Conservation (phyloP, 139 green algal species). For the Pedinophyceae sp. region DNA sequence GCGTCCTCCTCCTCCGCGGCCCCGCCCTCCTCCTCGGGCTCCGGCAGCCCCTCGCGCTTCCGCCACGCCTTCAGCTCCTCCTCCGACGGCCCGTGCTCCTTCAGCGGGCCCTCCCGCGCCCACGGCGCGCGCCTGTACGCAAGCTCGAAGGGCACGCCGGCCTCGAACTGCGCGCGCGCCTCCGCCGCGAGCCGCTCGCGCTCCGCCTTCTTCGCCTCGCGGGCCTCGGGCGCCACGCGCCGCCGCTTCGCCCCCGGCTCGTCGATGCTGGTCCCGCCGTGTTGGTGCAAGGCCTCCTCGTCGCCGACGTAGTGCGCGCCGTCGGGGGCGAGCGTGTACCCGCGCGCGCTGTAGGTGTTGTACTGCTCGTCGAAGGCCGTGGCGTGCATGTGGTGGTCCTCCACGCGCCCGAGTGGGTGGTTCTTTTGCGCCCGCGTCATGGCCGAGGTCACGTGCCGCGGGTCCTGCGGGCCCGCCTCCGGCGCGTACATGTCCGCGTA, state of each 20-base stretch:
- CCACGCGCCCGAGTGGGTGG: constrained; percentile 20
- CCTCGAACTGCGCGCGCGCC: constrained; percentile 8
- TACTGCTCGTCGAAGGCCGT: constrained; percentile 81
- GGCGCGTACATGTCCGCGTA: constrained; percentile 67
- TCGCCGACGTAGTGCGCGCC: constrained; percentile 7
- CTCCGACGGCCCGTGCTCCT: background rate
- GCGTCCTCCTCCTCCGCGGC: constrained; percentile 23
- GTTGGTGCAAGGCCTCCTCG: background rate
- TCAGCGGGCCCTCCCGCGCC: background rate
- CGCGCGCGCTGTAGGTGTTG: constrained; percentile 52
- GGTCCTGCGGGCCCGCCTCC: constrained; percentile 27
- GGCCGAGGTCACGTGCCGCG: background rate
- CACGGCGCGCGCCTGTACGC: background rate
- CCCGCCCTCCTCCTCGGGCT: constrained; percentile 35
- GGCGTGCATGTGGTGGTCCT: constrained; percentile 34
- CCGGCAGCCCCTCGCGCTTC: background rate
- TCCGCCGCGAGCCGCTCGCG: constrained; percentile 23
- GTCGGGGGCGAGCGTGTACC: constrained; percentile 15
- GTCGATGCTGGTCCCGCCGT: background rate
- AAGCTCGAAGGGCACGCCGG: background rate
- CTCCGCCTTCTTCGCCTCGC: background rate
- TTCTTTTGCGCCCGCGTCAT: background rate
- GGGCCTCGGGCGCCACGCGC: constrained; percentile 20
- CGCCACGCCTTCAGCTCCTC: background rate
- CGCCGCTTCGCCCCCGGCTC: constrained; percentile 26